Conservation (phyloP, 805 yeast genomes). For the Sugiyamaella smithiae region DNA sequence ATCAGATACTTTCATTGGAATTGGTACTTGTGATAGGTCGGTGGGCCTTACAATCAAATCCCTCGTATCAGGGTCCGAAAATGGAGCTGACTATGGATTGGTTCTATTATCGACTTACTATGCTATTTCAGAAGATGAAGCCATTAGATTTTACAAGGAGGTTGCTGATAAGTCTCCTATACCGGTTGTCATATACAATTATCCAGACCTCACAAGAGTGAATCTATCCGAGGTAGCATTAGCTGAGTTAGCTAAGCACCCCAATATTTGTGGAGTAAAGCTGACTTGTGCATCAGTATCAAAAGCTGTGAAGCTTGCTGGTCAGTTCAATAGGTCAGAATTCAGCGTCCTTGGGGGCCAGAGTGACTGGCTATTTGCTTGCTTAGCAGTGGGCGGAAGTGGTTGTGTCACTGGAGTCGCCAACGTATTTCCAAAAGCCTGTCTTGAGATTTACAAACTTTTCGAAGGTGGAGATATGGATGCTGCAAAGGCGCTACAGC, state of each 20-base stretch:
- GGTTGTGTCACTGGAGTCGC: neutral
- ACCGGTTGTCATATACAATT: neutral
- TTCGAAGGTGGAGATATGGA: neutral
- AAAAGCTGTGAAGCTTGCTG: slow-evolving; percentile 4
- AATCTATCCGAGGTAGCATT: neutral
- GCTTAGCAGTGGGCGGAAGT: neutral
- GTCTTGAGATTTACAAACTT: neutral
- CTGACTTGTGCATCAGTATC: slow-evolving; percentile 12
- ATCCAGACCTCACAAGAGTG: slow-evolving; percentile 1
- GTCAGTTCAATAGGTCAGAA: neutral
- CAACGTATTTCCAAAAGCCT: neutral
- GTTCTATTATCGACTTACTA: neutral
- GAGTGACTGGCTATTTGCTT: neutral
- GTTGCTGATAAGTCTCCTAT: slow-evolving; percentile 1
- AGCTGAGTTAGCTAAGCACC: slow-evolving; percentile 32
- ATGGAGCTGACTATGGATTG: neutral
- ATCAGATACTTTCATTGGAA: neutral
- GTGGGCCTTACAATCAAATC: neutral
- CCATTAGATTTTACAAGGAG: neutral
- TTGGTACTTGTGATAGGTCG: slow-evolving; percentile 1
- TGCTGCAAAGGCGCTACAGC: neutral
- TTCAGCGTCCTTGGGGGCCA: neutral
- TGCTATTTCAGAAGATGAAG: neutral
- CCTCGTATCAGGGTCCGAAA: neutral
- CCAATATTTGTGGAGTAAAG: slow-evolving; percentile 39